These are phyloP conservation scores for Clitopilus passeckerianus DNA, from an alignment of 768 basidiomycete species.

Conservation along the genomic window DNA sequence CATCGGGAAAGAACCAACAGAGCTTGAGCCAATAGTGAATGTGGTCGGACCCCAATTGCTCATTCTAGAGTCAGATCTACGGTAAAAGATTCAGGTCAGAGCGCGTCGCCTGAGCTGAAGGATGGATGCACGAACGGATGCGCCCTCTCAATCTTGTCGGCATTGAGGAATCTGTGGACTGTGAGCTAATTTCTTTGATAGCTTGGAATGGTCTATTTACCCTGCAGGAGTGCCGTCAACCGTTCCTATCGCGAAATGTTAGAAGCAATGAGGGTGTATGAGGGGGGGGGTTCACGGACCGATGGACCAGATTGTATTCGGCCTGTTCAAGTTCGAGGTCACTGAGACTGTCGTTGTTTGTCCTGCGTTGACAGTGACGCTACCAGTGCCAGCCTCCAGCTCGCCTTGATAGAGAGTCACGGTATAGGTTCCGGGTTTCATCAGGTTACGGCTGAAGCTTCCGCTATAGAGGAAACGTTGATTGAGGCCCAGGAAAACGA, in stretches of 20 bases:
- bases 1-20: constrained; percentile 41
- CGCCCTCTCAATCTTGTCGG: constrained; percentile 45
- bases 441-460: constrained; percentile 34
- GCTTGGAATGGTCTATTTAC: constrained; percentile 11
- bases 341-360: constrained; percentile 27
- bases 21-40: constrained; percentile 36
- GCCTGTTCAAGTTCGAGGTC: constrained; percentile 23
- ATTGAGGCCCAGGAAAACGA: background rate
- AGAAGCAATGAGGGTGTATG: constrained; percentile 2
- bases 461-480: constrained; percentile 19
- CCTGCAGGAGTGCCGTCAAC: constrained; percentile 42
- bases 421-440: constrained; percentile 48
- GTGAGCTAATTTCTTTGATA: background rate
- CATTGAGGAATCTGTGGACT: constrained; percentile 37
- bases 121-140: constrained; percentile 23
- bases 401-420: constrained; percentile 42
- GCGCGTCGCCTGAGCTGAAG: background rate
- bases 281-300: constrained; percentile 6
- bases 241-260: constrained; percentile 21
- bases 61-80: constrained; percentile 40
- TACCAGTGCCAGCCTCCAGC: constrained; percentile 36
- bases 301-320: constrained; percentile 38
- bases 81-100: background rate
- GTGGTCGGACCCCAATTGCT: constrained; percentile 39
- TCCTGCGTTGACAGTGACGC: constrained; percentile 37